phyloP scores from a whole-genome alignment of 257 asterid genomes.

The Solanum paucissectum region DNA sequence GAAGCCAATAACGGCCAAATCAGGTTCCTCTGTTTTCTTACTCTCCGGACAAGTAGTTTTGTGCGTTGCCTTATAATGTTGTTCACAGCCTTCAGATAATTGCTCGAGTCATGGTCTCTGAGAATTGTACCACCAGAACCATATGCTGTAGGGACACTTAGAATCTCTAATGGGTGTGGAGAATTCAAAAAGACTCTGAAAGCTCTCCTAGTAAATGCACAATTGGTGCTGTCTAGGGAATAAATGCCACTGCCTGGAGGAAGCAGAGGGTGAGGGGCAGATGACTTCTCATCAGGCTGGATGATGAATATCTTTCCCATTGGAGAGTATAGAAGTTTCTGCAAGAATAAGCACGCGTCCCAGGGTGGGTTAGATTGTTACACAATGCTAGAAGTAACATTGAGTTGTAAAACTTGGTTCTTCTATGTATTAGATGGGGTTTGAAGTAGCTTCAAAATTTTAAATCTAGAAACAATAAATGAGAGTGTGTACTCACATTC shows the following conservation, averaged over 20 bases:
- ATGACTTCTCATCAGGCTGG: conserved; percentile 73
- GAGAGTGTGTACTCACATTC: conserved; percentile 34
- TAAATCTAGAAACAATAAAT: background rate
- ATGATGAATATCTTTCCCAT: conserved; percentile 74
- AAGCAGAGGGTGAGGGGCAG: conserved; percentile 70
- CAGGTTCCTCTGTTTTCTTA: conserved; percentile 44
- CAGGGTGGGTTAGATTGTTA: background rate
- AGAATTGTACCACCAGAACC: conserved; percentile 74
- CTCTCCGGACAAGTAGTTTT: conserved; percentile 26
- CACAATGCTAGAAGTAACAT: background rate
- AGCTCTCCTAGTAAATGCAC: conserved; percentile 33
- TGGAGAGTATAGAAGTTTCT: conserved; percentile 75
- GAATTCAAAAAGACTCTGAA: conserved; percentile 54
- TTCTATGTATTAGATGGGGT: background rate
- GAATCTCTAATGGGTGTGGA: conserved; percentile 83
- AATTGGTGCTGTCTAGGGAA: conserved; percentile 20
- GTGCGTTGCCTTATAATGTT: conserved; percentile 38
- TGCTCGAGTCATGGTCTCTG: conserved; percentile 83
- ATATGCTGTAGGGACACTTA: conserved; percentile 70
- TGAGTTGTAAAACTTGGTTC: background rate
- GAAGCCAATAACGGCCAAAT: conserved; percentile 61
- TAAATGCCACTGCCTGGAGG: conserved; percentile 59
- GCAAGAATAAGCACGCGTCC: conserved; percentile 4
- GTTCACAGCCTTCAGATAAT: conserved; percentile 65
- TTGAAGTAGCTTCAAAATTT: background rate